These are phyloP conservation scores for Boechera divaricarpa DNA, from an alignment of 345 rosid genomes.

Conservation along the genomic window DNA sequence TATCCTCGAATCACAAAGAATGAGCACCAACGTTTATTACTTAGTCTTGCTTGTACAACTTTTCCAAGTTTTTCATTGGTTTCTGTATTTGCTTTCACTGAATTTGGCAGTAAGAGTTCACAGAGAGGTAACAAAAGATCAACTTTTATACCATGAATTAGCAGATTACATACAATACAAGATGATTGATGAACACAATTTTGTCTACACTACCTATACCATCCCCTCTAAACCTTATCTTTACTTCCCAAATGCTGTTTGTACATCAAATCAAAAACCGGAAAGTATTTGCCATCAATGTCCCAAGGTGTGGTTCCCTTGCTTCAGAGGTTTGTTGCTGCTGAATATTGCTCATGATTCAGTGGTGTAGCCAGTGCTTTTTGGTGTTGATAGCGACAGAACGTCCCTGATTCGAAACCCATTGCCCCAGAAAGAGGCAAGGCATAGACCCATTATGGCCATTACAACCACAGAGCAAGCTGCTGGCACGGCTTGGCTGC, in stretches of 20 bases:
- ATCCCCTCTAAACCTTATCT: conserved; percentile 35
- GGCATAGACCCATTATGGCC: conserved; percentile 97
- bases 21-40: not conserved
- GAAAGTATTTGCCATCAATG: conserved; percentile 18
- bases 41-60: too few species aligned
- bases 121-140: not conserved
- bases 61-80: not conserved
- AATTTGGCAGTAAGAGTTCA: not conserved
- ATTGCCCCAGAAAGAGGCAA: conserved; percentile 91
- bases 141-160: conserved; percentile 35
- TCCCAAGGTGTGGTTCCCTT: conserved; percentile 24
- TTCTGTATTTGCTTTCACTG: not conserved
- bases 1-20: not conserved
- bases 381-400: conserved; percentile 49
- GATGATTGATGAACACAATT: conserved; percentile 25
- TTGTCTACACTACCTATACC: conserved; percentile 42
- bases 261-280: conserved; percentile 13
- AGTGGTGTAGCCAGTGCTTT: conserved; percentile 45
- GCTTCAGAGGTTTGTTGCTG: conserved; percentile 22
- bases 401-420: conserved; percentile 71
- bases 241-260: conserved; percentile 30
- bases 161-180: conserved; percentile 34
- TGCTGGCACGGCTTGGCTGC: conserved; percentile 90
- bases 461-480: conserved; percentile 96
- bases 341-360: conserved; percentile 39